A percentile compares a stretch with the other conserved stretches of the same genome.
These are phyloP conservation scores for Penicillium maclennaniae DNA, from an alignment of 495 filamentous ascomycete genomes.

Conservation along the genomic window DNA sequence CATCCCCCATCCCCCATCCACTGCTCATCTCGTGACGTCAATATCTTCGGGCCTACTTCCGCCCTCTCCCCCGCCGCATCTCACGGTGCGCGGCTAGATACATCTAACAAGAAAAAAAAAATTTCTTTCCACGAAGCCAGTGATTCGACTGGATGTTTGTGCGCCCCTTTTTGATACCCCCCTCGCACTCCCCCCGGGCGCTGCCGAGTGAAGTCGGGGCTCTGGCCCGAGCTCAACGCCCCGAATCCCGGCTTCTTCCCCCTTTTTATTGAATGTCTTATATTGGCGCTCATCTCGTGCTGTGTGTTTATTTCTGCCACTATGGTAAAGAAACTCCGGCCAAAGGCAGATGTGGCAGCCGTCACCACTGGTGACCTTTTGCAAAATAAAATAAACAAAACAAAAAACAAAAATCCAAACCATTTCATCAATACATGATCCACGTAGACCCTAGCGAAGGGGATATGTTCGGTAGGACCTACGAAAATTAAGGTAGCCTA, in stretches of 20 bases:
- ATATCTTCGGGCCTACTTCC: slow-evolving; percentile 27
- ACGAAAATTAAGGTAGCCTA: neutral
- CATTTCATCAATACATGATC: neutral
- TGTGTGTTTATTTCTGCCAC: neutral
- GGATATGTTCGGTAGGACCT: neutral
- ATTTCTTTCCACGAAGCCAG: slow-evolving; percentile 16
- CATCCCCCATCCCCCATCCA: neutral
- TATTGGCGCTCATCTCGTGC: slow-evolving; percentile 37
- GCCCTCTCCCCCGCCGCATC: slow-evolving; percentile 11
- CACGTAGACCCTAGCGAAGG: too few species aligned
- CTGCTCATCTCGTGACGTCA: neutral
- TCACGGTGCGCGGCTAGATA: slow-evolving; percentile 27
- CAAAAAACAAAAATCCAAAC: too few species aligned
- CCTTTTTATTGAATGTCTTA: slow-evolving; percentile 10
- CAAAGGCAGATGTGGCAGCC: slow-evolving; percentile 36
- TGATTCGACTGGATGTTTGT: slow-evolving; percentile 21
- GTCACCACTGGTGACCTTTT: slow-evolving; percentile 33
- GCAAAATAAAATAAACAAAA: slow-evolving; percentile 8
- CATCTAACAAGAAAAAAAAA: slow-evolving; percentile 31
- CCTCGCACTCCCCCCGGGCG: slow-evolving; percentile 6
- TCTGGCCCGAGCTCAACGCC: slow-evolving; percentile 5
- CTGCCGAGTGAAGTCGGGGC: slow-evolving; percentile 1
- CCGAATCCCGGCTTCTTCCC: slow-evolving; percentile 2
- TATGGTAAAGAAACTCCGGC: neutral
- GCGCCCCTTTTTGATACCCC: slow-evolving; percentile 28